A percentile compares a stretch with the other conserved stretches of the same genome.
phyloP scores from a whole-genome alignment of 768 basidiomycete species.

The Pholiota conissans region DNA sequence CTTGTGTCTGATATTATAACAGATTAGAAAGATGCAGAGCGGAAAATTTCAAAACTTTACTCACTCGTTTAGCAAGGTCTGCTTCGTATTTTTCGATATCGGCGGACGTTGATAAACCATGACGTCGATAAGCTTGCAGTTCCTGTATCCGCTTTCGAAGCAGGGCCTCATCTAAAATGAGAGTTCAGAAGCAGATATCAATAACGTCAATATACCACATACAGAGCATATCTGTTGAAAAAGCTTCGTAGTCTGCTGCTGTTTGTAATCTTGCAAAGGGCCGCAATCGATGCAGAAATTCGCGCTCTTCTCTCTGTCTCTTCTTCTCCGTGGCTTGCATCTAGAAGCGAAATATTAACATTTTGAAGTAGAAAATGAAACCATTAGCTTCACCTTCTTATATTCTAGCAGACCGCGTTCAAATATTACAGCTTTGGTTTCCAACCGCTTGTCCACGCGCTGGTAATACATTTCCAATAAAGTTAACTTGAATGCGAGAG shows the following conservation, averaged over 20 bases:
- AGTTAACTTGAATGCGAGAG: conserved; percentile 84
- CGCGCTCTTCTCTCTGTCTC: conserved; percentile 85
- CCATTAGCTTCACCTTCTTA: conserved; percentile 69
- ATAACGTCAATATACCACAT: conserved; percentile 27
- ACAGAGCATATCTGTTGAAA: conserved; percentile 91
- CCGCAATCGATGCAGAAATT: conserved; percentile 84
- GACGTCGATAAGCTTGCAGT: conserved; percentile 84
- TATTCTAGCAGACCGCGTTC: conserved; percentile 90
- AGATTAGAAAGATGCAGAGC: conserved; percentile 9
- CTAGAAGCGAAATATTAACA: conserved; percentile 39
- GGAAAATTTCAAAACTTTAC: conserved; percentile 24
- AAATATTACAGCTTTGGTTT: conserved; percentile 87
- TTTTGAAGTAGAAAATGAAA: background rate
- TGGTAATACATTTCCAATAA: conserved; percentile 91
- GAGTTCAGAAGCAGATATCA: conserved; percentile 1
- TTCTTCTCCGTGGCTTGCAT: conserved; percentile 93
- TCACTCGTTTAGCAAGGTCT: conserved; percentile 72
- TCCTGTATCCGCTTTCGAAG: conserved; percentile 89
- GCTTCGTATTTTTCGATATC: conserved; percentile 90
- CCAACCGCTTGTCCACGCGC: conserved; percentile 80
- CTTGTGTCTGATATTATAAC: conserved; percentile 47
- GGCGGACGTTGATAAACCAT: conserved; percentile 80
- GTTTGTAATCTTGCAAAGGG: conserved; percentile 92
- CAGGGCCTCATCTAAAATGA: conserved; percentile 72
- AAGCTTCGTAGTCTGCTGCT: conserved; percentile 86